Evolutionary conservation across 108 stramenopile species (phyloP).

Genomic region (Pseudonitzschia delicatissima): DNA sequence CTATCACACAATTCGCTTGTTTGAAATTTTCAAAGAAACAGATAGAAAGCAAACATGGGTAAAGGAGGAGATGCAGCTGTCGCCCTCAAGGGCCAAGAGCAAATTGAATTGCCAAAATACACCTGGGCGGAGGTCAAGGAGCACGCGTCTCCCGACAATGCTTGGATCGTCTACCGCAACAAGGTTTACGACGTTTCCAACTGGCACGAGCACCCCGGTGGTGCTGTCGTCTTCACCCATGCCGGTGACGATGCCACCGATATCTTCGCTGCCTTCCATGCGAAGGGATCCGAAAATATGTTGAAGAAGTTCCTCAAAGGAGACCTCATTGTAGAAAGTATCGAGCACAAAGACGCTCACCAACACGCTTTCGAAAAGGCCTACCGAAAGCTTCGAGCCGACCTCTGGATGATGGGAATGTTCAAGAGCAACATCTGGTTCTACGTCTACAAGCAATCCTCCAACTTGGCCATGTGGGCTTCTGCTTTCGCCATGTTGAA

Average conservation of each 20-base stretch:
- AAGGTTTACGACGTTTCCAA: slow-evolving; percentile 97
- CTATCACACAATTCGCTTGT: slow-evolving; percentile 3
- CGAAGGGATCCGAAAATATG: slow-evolving; percentile 79
- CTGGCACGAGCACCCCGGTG: slow-evolving; percentile 97
- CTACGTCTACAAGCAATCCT: slow-evolving; percentile 93
- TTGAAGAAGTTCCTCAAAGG: slow-evolving; percentile 96
- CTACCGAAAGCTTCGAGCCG: slow-evolving; percentile 87
- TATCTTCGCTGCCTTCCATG: slow-evolving; percentile 98
- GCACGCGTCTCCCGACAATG: slow-evolving; percentile 91
- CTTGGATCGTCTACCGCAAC: slow-evolving; percentile 93
- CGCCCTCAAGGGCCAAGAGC: slow-evolving; percentile 28
- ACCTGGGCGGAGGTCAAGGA: slow-evolving; percentile 90
- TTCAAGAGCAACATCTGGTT: slow-evolving; percentile 88
- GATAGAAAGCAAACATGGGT: slow-evolving; percentile 55
- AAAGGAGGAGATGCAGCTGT: slow-evolving; percentile 75
- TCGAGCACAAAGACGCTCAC: slow-evolving; percentile 70
- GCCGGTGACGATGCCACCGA: slow-evolving; percentile 99
- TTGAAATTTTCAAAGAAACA: neutral
- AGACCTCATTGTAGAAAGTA: slow-evolving; percentile 76
- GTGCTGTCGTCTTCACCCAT: slow-evolving; percentile 96
- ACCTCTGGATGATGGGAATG: slow-evolving; percentile 93
- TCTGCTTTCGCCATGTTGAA: slow-evolving; percentile 72
- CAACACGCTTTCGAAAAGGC: slow-evolving; percentile 94
- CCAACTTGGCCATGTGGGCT: slow-evolving; percentile 84
- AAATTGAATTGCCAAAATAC: slow-evolving; percentile 46